Conservation (phyloP, 192 early-diverging fungal species). For the Linderina pennispora region DNA sequence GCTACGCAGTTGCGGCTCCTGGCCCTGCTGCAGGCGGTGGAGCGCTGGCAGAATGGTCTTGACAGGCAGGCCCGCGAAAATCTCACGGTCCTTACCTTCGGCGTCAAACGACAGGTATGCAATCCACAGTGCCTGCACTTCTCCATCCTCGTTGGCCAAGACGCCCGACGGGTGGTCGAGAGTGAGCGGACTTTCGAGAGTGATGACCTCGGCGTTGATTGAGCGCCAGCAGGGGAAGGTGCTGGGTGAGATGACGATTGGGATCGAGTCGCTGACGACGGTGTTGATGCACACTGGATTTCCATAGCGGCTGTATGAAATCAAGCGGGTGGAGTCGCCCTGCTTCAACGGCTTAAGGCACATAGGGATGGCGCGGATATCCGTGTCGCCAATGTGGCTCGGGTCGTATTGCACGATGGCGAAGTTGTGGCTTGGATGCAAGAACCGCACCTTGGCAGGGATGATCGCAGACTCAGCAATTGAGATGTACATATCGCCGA, state of each 20-base stretch:
- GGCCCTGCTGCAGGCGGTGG: constrained; percentile 44
- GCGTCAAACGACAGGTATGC: constrained; percentile 26
- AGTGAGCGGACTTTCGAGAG: constrained; percentile 25
- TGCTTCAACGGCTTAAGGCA: constrained; percentile 54
- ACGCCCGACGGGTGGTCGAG: constrained; percentile 25
- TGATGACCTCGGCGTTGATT: constrained; percentile 31
- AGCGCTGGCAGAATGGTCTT: constrained; percentile 46
- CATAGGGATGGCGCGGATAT: constrained; percentile 57
- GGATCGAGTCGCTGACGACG: constrained; percentile 53
- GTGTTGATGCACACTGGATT: constrained; percentile 57
- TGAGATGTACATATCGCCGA: constrained; percentile 76
- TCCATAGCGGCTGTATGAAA: constrained; percentile 51
- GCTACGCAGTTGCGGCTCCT: constrained; percentile 49
- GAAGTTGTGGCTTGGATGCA: constrained; percentile 89
- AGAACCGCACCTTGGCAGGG: constrained; percentile 71
- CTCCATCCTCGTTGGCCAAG: constrained; percentile 28
- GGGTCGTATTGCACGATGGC: constrained; percentile 80
- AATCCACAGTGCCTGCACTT: constrained; percentile 31
- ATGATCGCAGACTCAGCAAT: constrained; percentile 87
- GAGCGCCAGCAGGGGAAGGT: constrained; percentile 28
- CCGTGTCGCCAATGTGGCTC: constrained; percentile 63
- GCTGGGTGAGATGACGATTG: constrained; percentile 37
- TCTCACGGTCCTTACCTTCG: constrained; percentile 47
- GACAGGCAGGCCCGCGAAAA: constrained; percentile 49
- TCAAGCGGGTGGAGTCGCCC: constrained; percentile 55